Conservation (phyloP, 2,329 filamentous ascomycete genomes). For the Ceratocystis destructans region DNA sequence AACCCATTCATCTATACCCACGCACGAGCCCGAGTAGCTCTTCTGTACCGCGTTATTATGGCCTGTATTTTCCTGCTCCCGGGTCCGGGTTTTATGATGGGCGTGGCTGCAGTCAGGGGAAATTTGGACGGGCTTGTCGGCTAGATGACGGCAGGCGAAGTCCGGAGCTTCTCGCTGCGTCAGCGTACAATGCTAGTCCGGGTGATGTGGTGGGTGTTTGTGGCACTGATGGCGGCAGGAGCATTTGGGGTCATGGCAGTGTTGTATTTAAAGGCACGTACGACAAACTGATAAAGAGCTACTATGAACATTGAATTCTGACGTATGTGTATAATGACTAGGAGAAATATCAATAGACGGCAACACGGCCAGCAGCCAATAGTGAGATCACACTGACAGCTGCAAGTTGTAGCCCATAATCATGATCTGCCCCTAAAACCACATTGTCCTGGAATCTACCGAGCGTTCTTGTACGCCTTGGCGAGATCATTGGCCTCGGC, state of each 20-base stretch:
- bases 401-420: neutral
- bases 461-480: neutral
- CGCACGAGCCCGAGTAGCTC: neutral
- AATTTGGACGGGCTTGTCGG: constrained; percentile 6
- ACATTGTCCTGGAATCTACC: neutral
- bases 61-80: neutral
- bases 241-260: constrained; percentile 14
- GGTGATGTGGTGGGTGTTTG: constrained; percentile 13
- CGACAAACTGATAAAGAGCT: neutral
- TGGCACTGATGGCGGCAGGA: constrained; percentile 1
- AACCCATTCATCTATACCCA: constrained; percentile 12
- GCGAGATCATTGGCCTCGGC: neutral
- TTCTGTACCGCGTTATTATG: constrained; percentile 9
- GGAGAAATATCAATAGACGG: neutral
- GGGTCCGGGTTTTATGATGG: constrained; percentile 8
- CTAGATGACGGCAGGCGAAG: constrained; percentile 1
- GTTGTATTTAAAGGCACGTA: constrained; percentile 7
- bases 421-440: too few species aligned
- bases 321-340: neutral
- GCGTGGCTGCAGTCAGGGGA: constrained; percentile 9
- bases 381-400: neutral
- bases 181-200: constrained; percentile 9
- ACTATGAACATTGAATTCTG: neutral
- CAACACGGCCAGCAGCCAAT: neutral
- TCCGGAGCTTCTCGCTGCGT: constrained; percentile 10